These are phyloP conservation scores for Xerophyta viscosa DNA, from an alignment of 106 monocot genomes.

Conservation along the genomic window DNA sequence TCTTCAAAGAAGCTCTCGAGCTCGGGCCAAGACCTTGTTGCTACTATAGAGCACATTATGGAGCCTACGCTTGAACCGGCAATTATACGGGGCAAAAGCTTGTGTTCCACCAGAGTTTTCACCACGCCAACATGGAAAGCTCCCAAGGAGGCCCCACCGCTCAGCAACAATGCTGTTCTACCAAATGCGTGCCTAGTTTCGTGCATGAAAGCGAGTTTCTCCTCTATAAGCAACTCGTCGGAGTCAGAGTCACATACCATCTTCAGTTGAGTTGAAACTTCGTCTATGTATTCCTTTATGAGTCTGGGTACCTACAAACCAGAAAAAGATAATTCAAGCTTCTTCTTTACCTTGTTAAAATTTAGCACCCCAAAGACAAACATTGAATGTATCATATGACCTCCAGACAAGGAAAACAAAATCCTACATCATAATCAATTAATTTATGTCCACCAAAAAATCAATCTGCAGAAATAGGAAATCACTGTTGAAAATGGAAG, in stretches of 20 bases:
- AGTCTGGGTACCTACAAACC: slow-evolving; percentile 66
- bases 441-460: too few species aligned
- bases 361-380: too few species aligned
- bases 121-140: slow-evolving; percentile 87
- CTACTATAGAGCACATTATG: slow-evolving; percentile 73
- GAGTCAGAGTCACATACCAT: slow-evolving; percentile 81
- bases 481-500: too few species aligned
- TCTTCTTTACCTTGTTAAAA: too few species aligned
- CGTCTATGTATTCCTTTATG: slow-evolving; percentile 90
- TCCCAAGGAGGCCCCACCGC: slow-evolving; percentile 87
- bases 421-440: too few species aligned
- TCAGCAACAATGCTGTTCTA: slow-evolving; percentile 79
- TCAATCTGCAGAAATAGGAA: too few species aligned
- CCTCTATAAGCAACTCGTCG: slow-evolving; percentile 69
- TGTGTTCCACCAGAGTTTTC: slow-evolving; percentile 72
- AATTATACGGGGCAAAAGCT: slow-evolving; percentile 79
- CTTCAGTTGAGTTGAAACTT: slow-evolving; percentile 78
- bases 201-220: slow-evolving; percentile 94
- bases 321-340: too few species aligned
- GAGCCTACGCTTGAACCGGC: slow-evolving; percentile 94
- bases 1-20: slow-evolving; percentile 80
- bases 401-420: too few species aligned
- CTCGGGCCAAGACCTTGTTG: slow-evolving; percentile 88
- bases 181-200: slow-evolving; percentile 95
- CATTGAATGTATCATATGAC: too few species aligned